Conservation (phyloP, 2,329 filamentous ascomycete genomes). For the Clathrospora elynae region DNA sequence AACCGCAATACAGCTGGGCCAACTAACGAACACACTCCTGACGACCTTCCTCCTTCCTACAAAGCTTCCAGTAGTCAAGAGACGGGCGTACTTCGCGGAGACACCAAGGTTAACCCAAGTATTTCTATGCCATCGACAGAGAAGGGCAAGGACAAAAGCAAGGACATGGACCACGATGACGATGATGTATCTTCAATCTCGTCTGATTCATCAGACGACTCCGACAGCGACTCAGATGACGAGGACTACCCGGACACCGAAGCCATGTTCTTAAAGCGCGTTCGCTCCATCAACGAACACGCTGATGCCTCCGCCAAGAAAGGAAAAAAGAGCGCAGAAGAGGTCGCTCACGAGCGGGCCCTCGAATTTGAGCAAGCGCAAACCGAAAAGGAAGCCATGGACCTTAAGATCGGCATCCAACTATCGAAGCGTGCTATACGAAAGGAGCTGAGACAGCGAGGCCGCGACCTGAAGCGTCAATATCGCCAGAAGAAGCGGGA, state of each 20-base stretch:
- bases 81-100: slow-evolving; percentile 20
- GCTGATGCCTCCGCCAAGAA: slow-evolving; percentile 23
- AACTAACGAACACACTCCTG: not conserved
- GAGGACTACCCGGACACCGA: slow-evolving; percentile 19
- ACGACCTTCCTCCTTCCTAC: slow-evolving; percentile 26
- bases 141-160: slow-evolving; percentile 5
- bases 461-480: slow-evolving; percentile 24
- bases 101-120: slow-evolving; percentile 7
- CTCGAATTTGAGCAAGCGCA: slow-evolving; percentile 33
- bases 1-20: not conserved
- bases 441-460: slow-evolving; percentile 13
- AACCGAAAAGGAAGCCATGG: slow-evolving; percentile 21
- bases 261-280: slow-evolving; percentile 19
- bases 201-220: slow-evolving; percentile 29
- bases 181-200: slow-evolving; percentile 30
- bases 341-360: slow-evolving; percentile 32
- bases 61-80: slow-evolving; percentile 24
- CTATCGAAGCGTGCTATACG: slow-evolving; percentile 22
- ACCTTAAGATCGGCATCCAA: slow-evolving; percentile 28
- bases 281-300: slow-evolving; percentile 31
- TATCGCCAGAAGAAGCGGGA: slow-evolving; percentile 26
- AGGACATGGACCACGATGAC: slow-evolving; percentile 21
- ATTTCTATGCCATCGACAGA: slow-evolving; percentile 1
- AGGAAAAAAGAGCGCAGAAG: slow-evolving; percentile 30
- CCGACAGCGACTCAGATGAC: slow-evolving; percentile 18